Percentiles rank a stretch among this genome's conserved stretches.
Evolutionary conservation across 2,329 filamentous ascomycete species (phyloP).

Genomic region (Proliferodiscus dingleyae): DNA sequence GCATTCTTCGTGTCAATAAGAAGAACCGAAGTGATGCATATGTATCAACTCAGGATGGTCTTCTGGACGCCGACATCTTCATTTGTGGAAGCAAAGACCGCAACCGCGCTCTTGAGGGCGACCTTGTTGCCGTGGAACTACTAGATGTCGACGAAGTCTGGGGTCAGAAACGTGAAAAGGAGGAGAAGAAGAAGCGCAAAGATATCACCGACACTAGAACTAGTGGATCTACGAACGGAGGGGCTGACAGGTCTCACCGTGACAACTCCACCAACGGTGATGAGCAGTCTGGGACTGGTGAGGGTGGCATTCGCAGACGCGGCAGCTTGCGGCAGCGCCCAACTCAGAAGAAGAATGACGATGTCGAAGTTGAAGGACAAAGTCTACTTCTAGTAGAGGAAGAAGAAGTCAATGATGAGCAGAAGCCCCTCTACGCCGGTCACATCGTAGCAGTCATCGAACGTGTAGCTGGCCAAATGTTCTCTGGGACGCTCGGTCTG

Average conservation of each 20-base stretch:
- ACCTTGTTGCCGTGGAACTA: conserved; percentile 91
- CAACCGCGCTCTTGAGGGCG: conserved; percentile 92
- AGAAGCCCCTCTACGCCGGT: conserved; percentile 94
- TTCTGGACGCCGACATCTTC: conserved; percentile 95
- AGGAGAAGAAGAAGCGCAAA: conserved; percentile 99
- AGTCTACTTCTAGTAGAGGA: conserved; percentile 95
- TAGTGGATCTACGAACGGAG: conserved; percentile 69
- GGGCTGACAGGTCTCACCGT: conserved; percentile 51
- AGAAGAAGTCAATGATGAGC: conserved; percentile 97
- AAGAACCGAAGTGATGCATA: conserved; percentile 99
- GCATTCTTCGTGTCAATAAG: conserved; percentile 97
- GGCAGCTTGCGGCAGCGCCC: conserved; percentile 94
- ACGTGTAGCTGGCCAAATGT: conserved; percentile 97
- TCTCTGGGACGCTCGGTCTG: conserved; percentile 90
- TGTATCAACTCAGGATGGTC: conserved; percentile 82
- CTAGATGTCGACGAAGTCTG: conserved; percentile 98
- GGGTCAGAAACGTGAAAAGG: conserved; percentile 97
- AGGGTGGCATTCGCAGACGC: conserved; percentile 84
- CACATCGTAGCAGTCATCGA: conserved; percentile 97
- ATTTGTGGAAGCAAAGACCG: conserved; percentile 99
- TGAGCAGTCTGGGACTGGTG: conserved; percentile 55
- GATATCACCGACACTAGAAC: conserved; percentile 90
- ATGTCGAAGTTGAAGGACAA: conserved; percentile 97
- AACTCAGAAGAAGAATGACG: conserved; percentile 99
- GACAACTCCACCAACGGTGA: conserved; percentile 57